Base-by-base conservation (phyloP, 768 basidiomycete species). In the Amanita polypyramis region DNA sequence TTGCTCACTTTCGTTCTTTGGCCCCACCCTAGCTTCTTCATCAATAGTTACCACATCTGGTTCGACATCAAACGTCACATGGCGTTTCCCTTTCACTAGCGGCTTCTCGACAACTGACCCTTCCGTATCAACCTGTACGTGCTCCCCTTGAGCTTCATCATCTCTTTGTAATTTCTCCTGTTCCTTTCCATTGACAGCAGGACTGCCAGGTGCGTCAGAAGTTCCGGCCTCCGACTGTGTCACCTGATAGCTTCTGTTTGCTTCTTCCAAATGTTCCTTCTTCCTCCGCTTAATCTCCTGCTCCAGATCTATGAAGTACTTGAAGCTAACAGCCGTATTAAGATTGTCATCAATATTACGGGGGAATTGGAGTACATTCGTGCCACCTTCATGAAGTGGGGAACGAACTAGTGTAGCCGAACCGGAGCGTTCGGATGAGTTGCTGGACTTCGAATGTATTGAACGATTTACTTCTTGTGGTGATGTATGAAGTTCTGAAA, bases 1-100 rank as follows among this genome's bases (percentile, higher is more conserved):
- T 29, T 64, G 51, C 33, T 56, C 56, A 33, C 54, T 20, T 10
- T 37, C 57, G 19, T 57, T 60, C 47, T 65, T 63, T 34, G 61
- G 64, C 35, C 60, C 61, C 36, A 58, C 56, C 48, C 62, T 33
- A 11, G 47, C 56, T 49, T 71, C 63, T 21, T 61, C 61, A 25
- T 72, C 67, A 51, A 73, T 73, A n/a, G 72, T 67, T 20, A 70
- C 64, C 9, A 74, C 70, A 33, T 70, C 77, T 17, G 79, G 75
- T 57, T 80, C 67, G 42, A 82, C 74, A 53, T 87, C 75, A 55
- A 88, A 88, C 7, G 82, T 85, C 25, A 88, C 82, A 60, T 79
- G 84, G 51, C 77, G 70, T 61, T 80, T 85, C 43, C 70, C 68
- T 67, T 83, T 67, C 37, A 52, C 58, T 47, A 29, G 51, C 12